phyloP scores from a whole-genome alignment of 306 rosid genomes.

The Medicago ruthenica region DNA sequence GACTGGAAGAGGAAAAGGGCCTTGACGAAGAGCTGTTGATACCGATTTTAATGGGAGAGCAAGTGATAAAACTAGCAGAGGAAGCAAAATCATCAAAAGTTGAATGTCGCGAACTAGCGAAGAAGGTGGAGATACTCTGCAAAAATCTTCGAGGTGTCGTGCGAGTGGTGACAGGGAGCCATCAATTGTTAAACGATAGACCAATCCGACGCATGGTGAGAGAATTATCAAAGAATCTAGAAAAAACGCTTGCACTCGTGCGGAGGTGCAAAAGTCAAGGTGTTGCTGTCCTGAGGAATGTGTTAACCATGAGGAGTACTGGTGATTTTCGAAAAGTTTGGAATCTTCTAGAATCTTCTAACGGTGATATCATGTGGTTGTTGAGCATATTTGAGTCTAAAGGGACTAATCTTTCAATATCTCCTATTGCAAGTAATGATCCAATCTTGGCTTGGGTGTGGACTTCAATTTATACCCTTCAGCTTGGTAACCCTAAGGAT shows the following conservation, averaged over 20 bases:
- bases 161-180: slow-evolving; percentile 53
- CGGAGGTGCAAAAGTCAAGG: slow-evolving; percentile 73
- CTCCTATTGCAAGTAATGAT: slow-evolving; percentile 81
- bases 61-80: slow-evolving; percentile 66
- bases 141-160: slow-evolving; percentile 68
- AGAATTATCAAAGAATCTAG: slow-evolving; percentile 68
- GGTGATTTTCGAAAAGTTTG: slow-evolving; percentile 72
- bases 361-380: slow-evolving; percentile 81
- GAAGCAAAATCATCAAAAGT: slow-evolving; percentile 70
- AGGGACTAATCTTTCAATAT: slow-evolving; percentile 60
- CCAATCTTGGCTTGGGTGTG: slow-evolving; percentile 89
- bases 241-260: slow-evolving; percentile 59
- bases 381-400: slow-evolving; percentile 67
- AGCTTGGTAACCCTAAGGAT: slow-evolving; percentile 72
- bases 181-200: slow-evolving; percentile 65
- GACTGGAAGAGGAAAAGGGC: slow-evolving; percentile 48
- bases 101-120: slow-evolving; percentile 66
- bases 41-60: slow-evolving; percentile 69
- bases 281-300: slow-evolving; percentile 77
- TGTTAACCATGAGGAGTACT: slow-evolving; percentile 68
- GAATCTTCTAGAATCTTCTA: slow-evolving; percentile 68
- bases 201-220: slow-evolving; percentile 75
- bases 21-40: slow-evolving; percentile 65
- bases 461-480: slow-evolving; percentile 67
- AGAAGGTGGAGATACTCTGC: slow-evolving; percentile 65